Evolutionary conservation across 2,329 filamentous ascomycete genomes (phyloP).

Genomic region (Pseudogymnoascus sp.): DNA sequence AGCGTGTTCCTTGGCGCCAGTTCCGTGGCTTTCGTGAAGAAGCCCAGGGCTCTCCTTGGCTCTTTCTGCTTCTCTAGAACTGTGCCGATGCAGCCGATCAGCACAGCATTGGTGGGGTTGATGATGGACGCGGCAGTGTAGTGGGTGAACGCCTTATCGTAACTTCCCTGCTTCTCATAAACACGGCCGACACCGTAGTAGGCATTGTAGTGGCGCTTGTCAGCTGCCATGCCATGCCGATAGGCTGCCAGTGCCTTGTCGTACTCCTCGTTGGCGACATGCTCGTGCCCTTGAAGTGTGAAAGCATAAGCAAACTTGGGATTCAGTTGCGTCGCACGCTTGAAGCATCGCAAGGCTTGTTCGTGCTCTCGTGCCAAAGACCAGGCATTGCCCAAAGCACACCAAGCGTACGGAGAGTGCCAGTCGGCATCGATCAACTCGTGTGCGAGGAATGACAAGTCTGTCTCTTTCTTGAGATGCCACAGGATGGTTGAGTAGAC

Average conservation of each 20-base stretch:
- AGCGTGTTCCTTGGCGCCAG: conserved; percentile 75
- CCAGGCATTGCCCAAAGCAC: conserved; percentile 88
- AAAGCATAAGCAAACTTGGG: conserved; percentile 91
- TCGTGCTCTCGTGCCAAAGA: conserved; percentile 90
- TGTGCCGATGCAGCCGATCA: conserved; percentile 87
- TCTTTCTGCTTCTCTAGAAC: conserved; percentile 87
- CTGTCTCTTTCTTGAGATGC: conserved; percentile 88
- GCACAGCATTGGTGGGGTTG: conserved; percentile 87
- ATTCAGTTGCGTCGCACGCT: conserved; percentile 83
- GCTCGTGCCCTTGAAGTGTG: conserved; percentile 91
- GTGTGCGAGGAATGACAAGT: conserved; percentile 86
- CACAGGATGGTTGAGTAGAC: conserved; percentile 98
- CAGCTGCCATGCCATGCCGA: conserved; percentile 75
- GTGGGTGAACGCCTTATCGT: conserved; percentile 84
- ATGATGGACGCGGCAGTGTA: conserved; percentile 83
- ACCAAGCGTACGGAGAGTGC: conserved; percentile 92
- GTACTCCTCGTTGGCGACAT: conserved; percentile 93
- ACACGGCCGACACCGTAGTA: conserved; percentile 86
- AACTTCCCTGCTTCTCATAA: conserved; percentile 84
- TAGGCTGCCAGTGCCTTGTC: conserved; percentile 89
- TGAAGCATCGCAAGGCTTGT: conserved; percentile 90
- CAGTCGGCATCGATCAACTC: conserved; percentile 82
- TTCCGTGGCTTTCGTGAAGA: conserved; percentile 76
- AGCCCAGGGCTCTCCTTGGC: conserved; percentile 67
- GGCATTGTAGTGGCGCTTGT: conserved; percentile 92